Base-by-base conservation (phyloP, 2,329 filamentous ascomycete species). In the Microcyclospora tardicrescens region DNA sequence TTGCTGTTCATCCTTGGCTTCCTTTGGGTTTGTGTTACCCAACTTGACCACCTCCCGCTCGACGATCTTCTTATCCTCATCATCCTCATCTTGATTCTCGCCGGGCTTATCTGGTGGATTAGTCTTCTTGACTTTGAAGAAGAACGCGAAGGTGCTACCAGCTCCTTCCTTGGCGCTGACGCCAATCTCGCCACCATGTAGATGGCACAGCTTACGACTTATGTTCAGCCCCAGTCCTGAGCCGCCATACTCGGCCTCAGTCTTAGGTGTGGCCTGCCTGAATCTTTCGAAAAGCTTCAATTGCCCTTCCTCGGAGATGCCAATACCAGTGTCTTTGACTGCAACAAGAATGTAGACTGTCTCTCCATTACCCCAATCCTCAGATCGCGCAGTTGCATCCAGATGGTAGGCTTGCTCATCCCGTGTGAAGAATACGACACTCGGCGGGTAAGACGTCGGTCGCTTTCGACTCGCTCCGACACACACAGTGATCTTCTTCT, bases 191-290 rank as follows among this genome's bases (percentile, higher is more conserved):
- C 65, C 65, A 16, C 65, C 65, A 32, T 59, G 56, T 1, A 56
- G 37, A 39, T 68, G 63, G 10, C 62, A 61, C 13, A 68, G 53
- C 35, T 66, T 60, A 12, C 64, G 58, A 6, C 61, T 63, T 35
- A 68, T 68, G 43, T 66, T 66, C 0, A 68, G 53, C 1, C 65
- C 65, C 1, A 67, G 49, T 0, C 64, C 64, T 15, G 59, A 62
- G 11, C 64, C 64, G 9, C 64, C 64, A 33, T 67, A 67, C 10
- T 60, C 58, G 15, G 50, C 52, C 28, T 49, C 47, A 6, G 57
- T 57, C 41, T 55, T 57, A 0, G 56, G 56, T 2, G 51, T 52
- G 2, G 53, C 54, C 34, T 59, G 63, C 43, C 57, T 51, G 37
- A 66, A 67, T 2, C 63, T 53, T 35, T 65, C 61, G 34, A 67